Percentiles rank a stretch among this genome's conserved stretches.
Conservation (phyloP, 371 early-diverging fungal genomes). For the Cokeromyces recurvatus region DNA sequence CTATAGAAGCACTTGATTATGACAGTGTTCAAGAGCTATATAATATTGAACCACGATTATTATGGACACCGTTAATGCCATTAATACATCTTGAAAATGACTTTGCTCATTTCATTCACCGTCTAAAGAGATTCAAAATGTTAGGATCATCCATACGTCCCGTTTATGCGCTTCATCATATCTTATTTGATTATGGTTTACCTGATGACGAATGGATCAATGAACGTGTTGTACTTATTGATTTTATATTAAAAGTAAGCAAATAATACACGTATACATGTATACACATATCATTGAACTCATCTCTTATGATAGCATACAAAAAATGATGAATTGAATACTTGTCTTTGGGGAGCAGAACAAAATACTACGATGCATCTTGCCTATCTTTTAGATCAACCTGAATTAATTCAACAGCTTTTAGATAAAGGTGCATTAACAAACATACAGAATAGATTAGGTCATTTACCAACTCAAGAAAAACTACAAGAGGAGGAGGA, state of each 20-base stretch:
- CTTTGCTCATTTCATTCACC: conserved; percentile 17
- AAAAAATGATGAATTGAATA: conserved; percentile 15
- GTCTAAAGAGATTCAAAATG: conserved; percentile 7
- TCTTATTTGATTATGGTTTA: conserved; percentile 19
- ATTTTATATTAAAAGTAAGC: conserved; percentile 17
- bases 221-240: conserved; percentile 15
- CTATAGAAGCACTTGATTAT: conserved; percentile 21
- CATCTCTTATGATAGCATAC: conserved; percentile 5
- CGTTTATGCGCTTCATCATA: conserved; percentile 22
- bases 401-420: conserved; percentile 10
- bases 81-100: conserved; percentile 17
- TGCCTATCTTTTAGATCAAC: conserved; percentile 6
- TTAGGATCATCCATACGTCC: conserved; percentile 17
- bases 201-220: conserved; percentile 19
- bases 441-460: conserved; percentile 10
- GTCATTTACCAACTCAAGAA: conserved; percentile 10
- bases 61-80: conserved; percentile 20
- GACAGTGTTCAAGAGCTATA: conserved; percentile 13
- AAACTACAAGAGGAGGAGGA: background rate
- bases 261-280: background rate
- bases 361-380: conserved; percentile 19
- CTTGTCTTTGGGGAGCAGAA: conserved; percentile 18
- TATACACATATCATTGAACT: background rate
- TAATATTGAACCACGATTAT: conserved; percentile 11
- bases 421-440: conserved; percentile 9